Percentiles rank a stretch among this genome's conserved stretches.
phyloP scores from a whole-genome alignment of 352 stramenopile species.

The Phytophthora citrophthora region DNA sequence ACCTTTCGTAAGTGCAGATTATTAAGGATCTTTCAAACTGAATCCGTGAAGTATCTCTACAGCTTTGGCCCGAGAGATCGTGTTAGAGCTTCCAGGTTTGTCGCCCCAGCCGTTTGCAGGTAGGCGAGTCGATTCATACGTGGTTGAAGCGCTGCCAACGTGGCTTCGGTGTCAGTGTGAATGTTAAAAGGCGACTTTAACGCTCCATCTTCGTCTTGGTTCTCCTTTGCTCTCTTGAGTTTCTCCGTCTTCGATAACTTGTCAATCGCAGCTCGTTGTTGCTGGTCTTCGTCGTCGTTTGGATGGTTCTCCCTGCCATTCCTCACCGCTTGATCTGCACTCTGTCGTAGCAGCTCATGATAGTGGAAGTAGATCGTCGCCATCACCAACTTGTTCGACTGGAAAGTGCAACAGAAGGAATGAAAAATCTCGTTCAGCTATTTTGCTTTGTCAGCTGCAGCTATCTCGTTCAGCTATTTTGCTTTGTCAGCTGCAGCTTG shows the following conservation, averaged over 20 bases:
- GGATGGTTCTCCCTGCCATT: not conserved
- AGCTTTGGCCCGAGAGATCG: slow-evolving; percentile 31
- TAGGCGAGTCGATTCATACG: slow-evolving; percentile 33
- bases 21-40: not conserved
- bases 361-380: slow-evolving; percentile 41
- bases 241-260: slow-evolving; percentile 1
- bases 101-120: slow-evolving; percentile 20
- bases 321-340: slow-evolving; percentile 20
- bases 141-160: slow-evolving; percentile 30
- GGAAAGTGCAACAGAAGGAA: slow-evolving; percentile 9
- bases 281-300: not conserved
- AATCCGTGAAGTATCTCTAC: not conserved
- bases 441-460: slow-evolving; percentile 3
- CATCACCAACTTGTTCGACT: slow-evolving; percentile 9
- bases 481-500: slow-evolving; percentile 3
- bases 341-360: slow-evolving; percentile 36
- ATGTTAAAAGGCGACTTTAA: not conserved
- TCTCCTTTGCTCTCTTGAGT: slow-evolving; percentile 8
- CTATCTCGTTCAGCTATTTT: slow-evolving; percentile 1
- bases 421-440: not conserved
- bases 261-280: not conserved
- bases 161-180: slow-evolving; percentile 13
- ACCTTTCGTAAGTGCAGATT: not conserved
- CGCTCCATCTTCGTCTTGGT: slow-evolving; percentile 19
- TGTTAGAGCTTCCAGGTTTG: slow-evolving; percentile 28